Base-by-base conservation (phyloP, 1,284 basidiomycete species). In the Entoloma clypeatum region DNA sequence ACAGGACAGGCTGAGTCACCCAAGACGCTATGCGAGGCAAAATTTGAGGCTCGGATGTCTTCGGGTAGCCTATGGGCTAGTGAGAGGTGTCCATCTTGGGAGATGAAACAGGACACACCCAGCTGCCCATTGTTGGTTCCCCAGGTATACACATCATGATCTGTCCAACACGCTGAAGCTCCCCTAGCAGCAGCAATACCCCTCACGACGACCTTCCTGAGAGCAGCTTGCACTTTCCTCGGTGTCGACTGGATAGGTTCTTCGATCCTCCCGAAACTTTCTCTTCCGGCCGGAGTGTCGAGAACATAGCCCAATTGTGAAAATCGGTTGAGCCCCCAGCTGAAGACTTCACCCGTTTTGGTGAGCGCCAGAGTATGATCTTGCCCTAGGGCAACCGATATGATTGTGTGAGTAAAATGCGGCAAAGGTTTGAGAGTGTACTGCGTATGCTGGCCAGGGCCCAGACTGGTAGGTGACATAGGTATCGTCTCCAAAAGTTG, bases 101-200 rank as follows among this genome's bases (percentile, higher is more conserved):
- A 21, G 41, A n/a, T 19, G 2, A 9, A 29, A 19, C 21, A 39
- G 10, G 11, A 53, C 68, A 23, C 40, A 80, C 94, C 94, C 3
- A 99, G 73, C 60, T 99, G 96, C 0, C 96, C 96, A 23, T 76
- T 77, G 62, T 98, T 97, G 17, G 88, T 92, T 0, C 95, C 96
- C 94, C 94, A 99, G 0, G 94, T 96, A 65, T 81, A 97, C 0
- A 98, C 76, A n/a, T 83, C 78, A n/a, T 58, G 61, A 11, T 76
- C 74, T 0, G 93, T 96, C 85, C 91, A 99, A 58, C 91, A 95
- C 2, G 82, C 92, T 14, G 89, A 92, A 17, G 92, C 87, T 17
- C 81, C 82, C 56, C 89, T 86, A 48, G 87, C 91, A 0, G 93
- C 92, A 1, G 93, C 90, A 3, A 95, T 75, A 13, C 96, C 96